Percentiles rank a stretch among this genome's conserved stretches.
Conservation (phyloP, 495 filamentous ascomycete genomes). For the Penicillium roqueforti region DNA sequence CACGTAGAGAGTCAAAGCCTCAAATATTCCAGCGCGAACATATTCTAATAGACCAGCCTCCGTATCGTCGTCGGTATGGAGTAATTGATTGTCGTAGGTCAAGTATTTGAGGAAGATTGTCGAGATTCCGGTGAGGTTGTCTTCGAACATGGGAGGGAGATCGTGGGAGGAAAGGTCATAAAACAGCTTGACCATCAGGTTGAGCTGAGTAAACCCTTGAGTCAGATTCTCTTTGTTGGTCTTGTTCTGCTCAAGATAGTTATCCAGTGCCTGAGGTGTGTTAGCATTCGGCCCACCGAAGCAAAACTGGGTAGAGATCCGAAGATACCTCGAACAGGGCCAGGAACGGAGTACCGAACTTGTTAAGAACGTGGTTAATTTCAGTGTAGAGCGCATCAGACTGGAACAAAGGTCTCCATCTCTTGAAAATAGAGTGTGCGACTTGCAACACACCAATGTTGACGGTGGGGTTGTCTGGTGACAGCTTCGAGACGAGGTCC, state of each 20-base stretch:
- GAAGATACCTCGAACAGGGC: constrained; percentile 61
- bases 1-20: constrained; percentile 77
- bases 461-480: constrained; percentile 65
- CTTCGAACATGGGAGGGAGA: constrained; percentile 87
- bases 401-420: constrained; percentile 89
- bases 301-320: constrained; percentile 9
- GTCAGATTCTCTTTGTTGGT: constrained; percentile 67
- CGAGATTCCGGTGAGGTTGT: constrained; percentile 71
- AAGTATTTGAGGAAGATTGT: constrained; percentile 87
- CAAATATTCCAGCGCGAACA: constrained; percentile 88
- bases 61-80: constrained; percentile 78
- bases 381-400: constrained; percentile 89
- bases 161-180: constrained; percentile 97
- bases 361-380: constrained; percentile 86
- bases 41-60: constrained; percentile 80
- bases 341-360: constrained; percentile 78
- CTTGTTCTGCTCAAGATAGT: constrained; percentile 68
- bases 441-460: constrained; percentile 96
- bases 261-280: constrained; percentile 61
- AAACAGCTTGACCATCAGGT: constrained; percentile 82
- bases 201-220: constrained; percentile 74
- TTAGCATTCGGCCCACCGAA: constrained; percentile 9
- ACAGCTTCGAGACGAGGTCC: constrained; percentile 86
- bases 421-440: constrained; percentile 94
- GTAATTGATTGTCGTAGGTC: constrained; percentile 74